phyloP scores from a whole-genome alignment of 1,139 yeast species.

The Pneumocystis sp. region DNA sequence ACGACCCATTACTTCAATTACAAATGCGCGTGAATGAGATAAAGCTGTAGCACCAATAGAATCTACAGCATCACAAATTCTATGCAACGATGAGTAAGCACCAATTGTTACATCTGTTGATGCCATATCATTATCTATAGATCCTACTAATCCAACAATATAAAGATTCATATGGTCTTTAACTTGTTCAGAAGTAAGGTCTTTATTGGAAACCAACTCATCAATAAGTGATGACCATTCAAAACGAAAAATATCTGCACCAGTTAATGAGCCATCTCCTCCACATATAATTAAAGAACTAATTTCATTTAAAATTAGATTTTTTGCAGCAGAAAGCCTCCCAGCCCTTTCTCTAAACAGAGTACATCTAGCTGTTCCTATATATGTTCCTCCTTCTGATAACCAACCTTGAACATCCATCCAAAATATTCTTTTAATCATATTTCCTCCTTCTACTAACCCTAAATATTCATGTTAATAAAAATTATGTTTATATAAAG shows the following conservation, averaged over 20 bases:
- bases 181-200: constrained; percentile 42
- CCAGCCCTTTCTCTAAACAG: constrained; percentile 77
- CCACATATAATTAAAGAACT: constrained; percentile 97
- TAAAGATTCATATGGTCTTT: constrained; percentile 56
- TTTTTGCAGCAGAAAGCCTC: constrained; percentile 64
- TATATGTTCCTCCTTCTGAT: constrained; percentile 76
- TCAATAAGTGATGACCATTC: constrained; percentile 84
- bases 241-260: constrained; percentile 82
- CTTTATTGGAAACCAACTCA: constrained; percentile 45
- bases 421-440: constrained; percentile 71
- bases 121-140: constrained; percentile 96
- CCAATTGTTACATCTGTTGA: constrained; percentile 94
- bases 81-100: constrained; percentile 80
- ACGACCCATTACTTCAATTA: constrained; percentile 97
- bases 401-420: constrained; percentile 87
- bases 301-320: constrained; percentile 74
- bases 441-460: constrained; percentile 43
- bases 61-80: constrained; percentile 87
- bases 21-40: constrained; percentile 94
- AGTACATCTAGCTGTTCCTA: constrained; percentile 89
- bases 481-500: constrained; percentile 20
- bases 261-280: constrained; percentile 96
- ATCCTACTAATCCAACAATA: constrained; percentile 90
- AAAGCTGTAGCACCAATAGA: constrained; percentile 94
- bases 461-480: neutral